Evolutionary conservation across 1,284 basidiomycete genomes (phyloP), one percentile per base, ranked within the genome.

Genomic region (Cryptococcus sp.): DNA sequence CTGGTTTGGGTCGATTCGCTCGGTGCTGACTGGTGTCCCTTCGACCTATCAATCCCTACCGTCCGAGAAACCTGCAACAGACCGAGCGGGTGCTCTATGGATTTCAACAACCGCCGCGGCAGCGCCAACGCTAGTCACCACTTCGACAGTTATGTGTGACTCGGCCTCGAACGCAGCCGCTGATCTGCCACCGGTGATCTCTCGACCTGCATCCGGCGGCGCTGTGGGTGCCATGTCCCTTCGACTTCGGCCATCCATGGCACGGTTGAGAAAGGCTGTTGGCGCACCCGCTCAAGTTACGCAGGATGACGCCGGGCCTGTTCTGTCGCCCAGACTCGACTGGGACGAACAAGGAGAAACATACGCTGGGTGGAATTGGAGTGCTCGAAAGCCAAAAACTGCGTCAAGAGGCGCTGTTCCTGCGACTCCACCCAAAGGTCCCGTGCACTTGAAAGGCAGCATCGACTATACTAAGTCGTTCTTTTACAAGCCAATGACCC

Each of bases 381-480:
- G 36, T 19, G 18, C 36, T 19, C 14, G 18, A 19, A 39, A 39
- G 36, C 36, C 14, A 19, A 16, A 19, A 14, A 16, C 5, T 39
- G 4, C 36, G 14, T 16, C 36, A 14, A n/a, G 28, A 28, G 28
- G 16, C 7, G 7, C 36, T 39, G 36, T 39, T 7, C 36, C 36
- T 4, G 14, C 18, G 14, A n/a, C 36, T 7, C 36, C 36, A 39
- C 36, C 36, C 5, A 39, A 19, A 19, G 36, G 36, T 39, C 36
- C 18, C 7, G 7, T 19, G 7, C 36, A n/a, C 36, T 7, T 39
- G 16, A 39, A 51, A 28, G 24, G 44, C n/a, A 25, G 47, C 13
- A 67, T 70, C 46, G 73, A 75, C 55, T 75, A 70, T 52, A 62
- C 71, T 5, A 68, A 70, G 55, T 73, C 71, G 14, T 75, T 75